These are phyloP conservation scores for Ceratocystis destructans DNA, from an alignment of 2,329 filamentous ascomycete genomes.

Conservation along the genomic window DNA sequence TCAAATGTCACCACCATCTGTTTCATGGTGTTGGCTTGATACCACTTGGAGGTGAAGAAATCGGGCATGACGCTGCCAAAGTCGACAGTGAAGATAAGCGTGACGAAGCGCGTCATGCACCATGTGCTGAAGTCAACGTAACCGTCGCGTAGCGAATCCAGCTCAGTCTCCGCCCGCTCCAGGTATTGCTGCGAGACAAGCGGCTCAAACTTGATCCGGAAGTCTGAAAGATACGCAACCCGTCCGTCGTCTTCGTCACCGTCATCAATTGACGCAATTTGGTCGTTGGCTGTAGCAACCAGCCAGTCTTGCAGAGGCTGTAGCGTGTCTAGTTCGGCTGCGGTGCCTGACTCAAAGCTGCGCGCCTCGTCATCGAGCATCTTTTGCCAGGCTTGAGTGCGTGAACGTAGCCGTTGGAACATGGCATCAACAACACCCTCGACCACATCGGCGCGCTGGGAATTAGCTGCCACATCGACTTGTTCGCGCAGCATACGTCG, in stretches of 20 bases:
- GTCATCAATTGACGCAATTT: slow-evolving; percentile 96
- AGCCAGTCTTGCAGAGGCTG: slow-evolving; percentile 91
- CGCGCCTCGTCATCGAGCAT: slow-evolving; percentile 76
- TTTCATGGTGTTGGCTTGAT: slow-evolving; percentile 71
- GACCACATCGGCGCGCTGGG: slow-evolving; percentile 74
- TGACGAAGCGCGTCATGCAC: slow-evolving; percentile 76
- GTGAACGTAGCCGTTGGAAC: slow-evolving; percentile 70
- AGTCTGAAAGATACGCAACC: slow-evolving; percentile 71
- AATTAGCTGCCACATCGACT: slow-evolving; percentile 69
- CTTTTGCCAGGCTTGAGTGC: slow-evolving; percentile 75
- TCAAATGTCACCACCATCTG: slow-evolving; percentile 91
- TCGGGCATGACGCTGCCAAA: slow-evolving; percentile 70
- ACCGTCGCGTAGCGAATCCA: slow-evolving; percentile 66
- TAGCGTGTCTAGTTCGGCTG: slow-evolving; percentile 47
- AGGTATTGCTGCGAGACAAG: slow-evolving; percentile 70
- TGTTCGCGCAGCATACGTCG: slow-evolving; percentile 98
- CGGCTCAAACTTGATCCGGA: slow-evolving; percentile 69
- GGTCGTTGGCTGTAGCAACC: slow-evolving; percentile 91
- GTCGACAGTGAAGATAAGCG: slow-evolving; percentile 80
- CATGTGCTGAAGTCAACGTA: slow-evolving; percentile 93
- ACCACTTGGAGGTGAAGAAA: slow-evolving; percentile 89
- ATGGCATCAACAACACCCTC: slow-evolving; percentile 95
- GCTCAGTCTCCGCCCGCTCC: slow-evolving; percentile 57
- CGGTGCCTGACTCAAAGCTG: slow-evolving; percentile 49
- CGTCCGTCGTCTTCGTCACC: slow-evolving; percentile 59